Base-by-base conservation (phyloP, 345 rosid genomes). In the Gossypium longicalyx region DNA sequence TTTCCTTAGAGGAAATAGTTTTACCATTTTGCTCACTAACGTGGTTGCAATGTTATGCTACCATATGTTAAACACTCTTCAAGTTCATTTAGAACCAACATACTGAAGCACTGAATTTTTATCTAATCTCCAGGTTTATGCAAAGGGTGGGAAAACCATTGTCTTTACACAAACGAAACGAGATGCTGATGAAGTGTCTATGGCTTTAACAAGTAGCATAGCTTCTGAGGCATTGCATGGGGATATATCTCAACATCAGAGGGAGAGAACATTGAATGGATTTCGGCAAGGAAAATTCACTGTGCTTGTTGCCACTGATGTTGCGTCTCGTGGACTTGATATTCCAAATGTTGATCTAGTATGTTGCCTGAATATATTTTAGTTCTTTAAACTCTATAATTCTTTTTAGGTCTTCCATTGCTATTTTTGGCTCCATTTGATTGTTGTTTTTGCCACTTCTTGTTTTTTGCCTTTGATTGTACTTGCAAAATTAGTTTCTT, bases 201-300 rank as follows among this genome's bases (percentile, higher is more conserved):
- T 88, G 71, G 86, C 94, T 67, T 78, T 95, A 67, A 86, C 96
- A 68, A 91, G 60, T 76, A 95, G 89, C 83, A 91, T 95, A 71
- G 87, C 99, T 79, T 84, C 99, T 3, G 99, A 93, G 80, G 99
- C 99, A 71, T 85, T 95, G 82, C 99, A 93, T 72, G 99, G 99
- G 56, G 99, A 95, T 86, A 95, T 93, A 67, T 95, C 99, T 70
- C 99, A 95, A 83, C 98, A 93, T 74, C 99, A 95, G 79, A 91
- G 99, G 80, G 99, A 95, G 90, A 90, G 99, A 87, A 95, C 99
- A 15, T 85, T 95, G 71, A 92, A 91, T 79, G 86, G 88, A 64
- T 95, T 95, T 57, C 87, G 99, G 73, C 98, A 92, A 80, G 99
- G 99, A 79, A 95, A 95, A 77, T 95, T 95, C 84, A 92, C 97